These are phyloP conservation scores for Phytophthora vignae DNA, from an alignment of 352 stramenopile species.

Conservation along the genomic window DNA sequence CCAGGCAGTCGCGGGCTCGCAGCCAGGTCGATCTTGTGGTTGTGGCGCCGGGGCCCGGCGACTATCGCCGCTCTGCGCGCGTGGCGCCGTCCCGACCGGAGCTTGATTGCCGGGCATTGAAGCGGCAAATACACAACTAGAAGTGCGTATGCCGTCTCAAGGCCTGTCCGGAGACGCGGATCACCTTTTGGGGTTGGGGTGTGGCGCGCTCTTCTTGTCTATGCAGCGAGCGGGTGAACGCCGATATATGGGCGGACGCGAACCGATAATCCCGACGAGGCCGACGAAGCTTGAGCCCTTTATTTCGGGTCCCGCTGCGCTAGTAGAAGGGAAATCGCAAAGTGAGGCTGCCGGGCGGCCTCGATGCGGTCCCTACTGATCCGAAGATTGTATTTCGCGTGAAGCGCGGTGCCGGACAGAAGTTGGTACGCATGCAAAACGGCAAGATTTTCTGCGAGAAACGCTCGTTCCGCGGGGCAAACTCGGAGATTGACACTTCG, in stretches of 20 bases:
- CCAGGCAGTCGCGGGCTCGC: slow-evolving; percentile 18
- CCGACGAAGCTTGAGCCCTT: no score
- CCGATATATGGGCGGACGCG: background rate
- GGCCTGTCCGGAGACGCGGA: background rate
- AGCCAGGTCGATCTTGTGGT: slow-evolving; percentile 26
- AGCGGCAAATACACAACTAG: slow-evolving; percentile 6
- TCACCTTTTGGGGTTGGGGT: slow-evolving; percentile 12
- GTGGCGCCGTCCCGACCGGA: slow-evolving; percentile 26
- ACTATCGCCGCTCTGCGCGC: slow-evolving; percentile 8
- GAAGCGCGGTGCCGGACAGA: slow-evolving; percentile 5
- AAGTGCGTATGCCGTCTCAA: slow-evolving; percentile 1
- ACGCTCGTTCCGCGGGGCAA: background rate
- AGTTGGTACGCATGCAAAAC: slow-evolving; percentile 34
- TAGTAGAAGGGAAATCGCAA: slow-evolving; percentile 12
- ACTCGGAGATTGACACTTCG: no score
- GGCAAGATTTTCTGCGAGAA: slow-evolving; percentile 7
- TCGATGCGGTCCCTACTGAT: background rate
- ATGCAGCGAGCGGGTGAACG: slow-evolving; percentile 21
- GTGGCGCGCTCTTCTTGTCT: slow-evolving; percentile 26
- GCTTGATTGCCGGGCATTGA: slow-evolving; percentile 28
- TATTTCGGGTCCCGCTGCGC: background rate
- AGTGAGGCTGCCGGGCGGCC: slow-evolving; percentile 9
- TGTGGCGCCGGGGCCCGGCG: slow-evolving; percentile 1
- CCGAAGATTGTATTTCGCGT: slow-evolving; percentile 29
- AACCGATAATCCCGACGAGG: background rate